These are phyloP conservation scores for Dioszegia hungarica DNA, from an alignment of 768 basidiomycete genomes.

Conservation along the genomic window DNA sequence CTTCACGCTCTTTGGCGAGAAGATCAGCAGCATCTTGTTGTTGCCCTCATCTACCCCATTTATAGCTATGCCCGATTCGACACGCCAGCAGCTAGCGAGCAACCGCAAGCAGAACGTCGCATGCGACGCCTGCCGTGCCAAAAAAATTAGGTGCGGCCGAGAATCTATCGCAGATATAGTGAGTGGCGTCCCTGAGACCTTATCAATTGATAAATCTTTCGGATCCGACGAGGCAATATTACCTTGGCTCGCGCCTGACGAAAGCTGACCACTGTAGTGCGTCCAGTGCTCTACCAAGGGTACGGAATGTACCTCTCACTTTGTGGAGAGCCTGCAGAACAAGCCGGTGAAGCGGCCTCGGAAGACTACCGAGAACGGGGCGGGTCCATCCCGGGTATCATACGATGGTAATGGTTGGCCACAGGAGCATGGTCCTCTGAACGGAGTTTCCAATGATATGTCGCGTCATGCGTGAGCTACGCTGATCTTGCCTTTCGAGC, in stretches of 20 bases:
- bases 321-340: slow-evolving; percentile 29
- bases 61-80: not conserved
- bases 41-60: too few relatives aligned
- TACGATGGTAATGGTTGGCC: too few relatives aligned
- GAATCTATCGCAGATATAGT: slow-evolving; percentile 17
- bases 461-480: too few relatives aligned
- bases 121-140: slow-evolving; percentile 72
- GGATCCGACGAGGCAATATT: not conserved
- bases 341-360: slow-evolving; percentile 15
- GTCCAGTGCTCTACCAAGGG: slow-evolving; percentile 23
- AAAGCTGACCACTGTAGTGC: slow-evolving; percentile 29
- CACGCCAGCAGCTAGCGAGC: not conserved
- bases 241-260: not conserved
- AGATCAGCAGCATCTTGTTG: too few relatives aligned
- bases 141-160: slow-evolving; percentile 34
- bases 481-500: too few relatives aligned
- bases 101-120: slow-evolving; percentile 67
- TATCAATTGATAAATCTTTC: too few relatives aligned
- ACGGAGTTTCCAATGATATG: too few relatives aligned
- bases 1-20: too few relatives aligned
- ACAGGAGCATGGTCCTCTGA: too few relatives aligned
- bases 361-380: not conserved
- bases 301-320: slow-evolving; percentile 26
- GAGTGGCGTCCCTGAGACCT: not conserved
- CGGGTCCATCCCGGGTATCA: slow-evolving; percentile 3